These are phyloP conservation scores for Hypoxylon cercidicola DNA, from an alignment of 495 filamentous ascomycete species.

Conservation along the genomic window DNA sequence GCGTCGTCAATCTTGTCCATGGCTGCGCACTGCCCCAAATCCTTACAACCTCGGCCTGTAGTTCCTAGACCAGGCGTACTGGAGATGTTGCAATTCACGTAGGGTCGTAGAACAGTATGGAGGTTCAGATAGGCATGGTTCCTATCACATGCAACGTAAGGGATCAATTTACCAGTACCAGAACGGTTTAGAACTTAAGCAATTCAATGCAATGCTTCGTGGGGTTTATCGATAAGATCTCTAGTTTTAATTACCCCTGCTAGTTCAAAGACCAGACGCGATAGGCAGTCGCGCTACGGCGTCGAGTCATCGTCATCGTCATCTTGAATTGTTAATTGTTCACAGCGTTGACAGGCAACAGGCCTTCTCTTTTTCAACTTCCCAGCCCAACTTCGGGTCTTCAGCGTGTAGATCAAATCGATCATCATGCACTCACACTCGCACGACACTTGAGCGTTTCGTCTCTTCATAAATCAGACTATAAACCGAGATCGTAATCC, in stretches of 20 bases:
- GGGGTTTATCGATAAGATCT: constrained; percentile 35
- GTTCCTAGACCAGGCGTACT: no score
- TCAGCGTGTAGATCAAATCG: not conserved
- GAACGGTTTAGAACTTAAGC: not conserved
- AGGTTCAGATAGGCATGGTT: not conserved
- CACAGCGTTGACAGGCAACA: constrained; percentile 19
- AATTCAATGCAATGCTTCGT: constrained; percentile 1
- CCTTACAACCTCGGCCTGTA: no score
- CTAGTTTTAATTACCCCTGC: not conserved
- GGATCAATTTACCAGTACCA: no score
- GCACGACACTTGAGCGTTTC: constrained; percentile 13
- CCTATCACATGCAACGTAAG: not conserved
- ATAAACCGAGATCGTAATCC: constrained; percentile 14
- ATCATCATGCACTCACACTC: constrained; percentile 13
- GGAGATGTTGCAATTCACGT: no score
- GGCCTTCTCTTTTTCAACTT: not conserved
- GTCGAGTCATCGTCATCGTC: constrained; percentile 38
- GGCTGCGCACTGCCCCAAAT: not conserved
- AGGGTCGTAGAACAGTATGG: no score
- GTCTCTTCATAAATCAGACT: constrained; percentile 15
- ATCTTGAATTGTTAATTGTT: constrained; percentile 8
- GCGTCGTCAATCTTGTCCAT: constrained; percentile 36
- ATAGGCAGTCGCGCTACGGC: constrained; percentile 25
- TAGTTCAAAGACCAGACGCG: constrained; percentile 11
- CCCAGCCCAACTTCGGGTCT: not conserved